Base-by-base conservation (phyloP, 1,284 basidiomycete species). In the Malassezia psittaci region DNA sequence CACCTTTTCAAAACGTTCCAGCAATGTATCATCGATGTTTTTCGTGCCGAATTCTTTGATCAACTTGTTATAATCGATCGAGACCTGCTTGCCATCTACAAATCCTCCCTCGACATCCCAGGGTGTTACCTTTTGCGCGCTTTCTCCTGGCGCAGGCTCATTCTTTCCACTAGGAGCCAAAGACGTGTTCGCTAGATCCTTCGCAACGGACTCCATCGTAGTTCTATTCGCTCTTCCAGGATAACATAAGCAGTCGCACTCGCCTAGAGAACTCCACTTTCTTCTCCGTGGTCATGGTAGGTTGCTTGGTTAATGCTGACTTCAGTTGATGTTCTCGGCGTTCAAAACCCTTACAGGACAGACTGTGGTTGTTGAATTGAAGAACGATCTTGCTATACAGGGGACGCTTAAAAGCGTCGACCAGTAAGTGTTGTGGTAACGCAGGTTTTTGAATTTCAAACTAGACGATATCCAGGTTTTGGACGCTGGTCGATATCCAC, bases 331-430 rank as follows among this genome's bases (percentile, higher is more conserved):
- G 68, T 93, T 93, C 78, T 91, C 89, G 46, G 90, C 96, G 42
- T 98, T 99, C 85, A 98, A 98, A 79, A 98, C 93, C 13, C 83
- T 99, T 48, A 96, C 93, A 3, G 91, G 94, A 77, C 91, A 96
- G 75, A 83, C 85, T 66, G 64, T 68, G 40, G 94, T 90, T 15
- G 90, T 98, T 66, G 93, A 99, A 77, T 85, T 99, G 71, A 98
- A 99, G 79, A 99, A 99, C 78, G 93, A 98, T 77, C 84, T 98
- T 51, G 90, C 88, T 16, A 93, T 98, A 75, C 90, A 88, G 12
- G 94, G 94, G 3, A 87, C 90, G 19, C 79, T 99, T 67, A 96
- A 94, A 80, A 93, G 89, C 48, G 93, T 98, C 45, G 93, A 96
- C 79, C 94, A 98, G 90, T 66, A 44, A 44, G 64, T 66, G 1